Evolutionary conservation across 148 eudicot species (phyloP).

Genomic region (Rhododendron vialii): DNA sequence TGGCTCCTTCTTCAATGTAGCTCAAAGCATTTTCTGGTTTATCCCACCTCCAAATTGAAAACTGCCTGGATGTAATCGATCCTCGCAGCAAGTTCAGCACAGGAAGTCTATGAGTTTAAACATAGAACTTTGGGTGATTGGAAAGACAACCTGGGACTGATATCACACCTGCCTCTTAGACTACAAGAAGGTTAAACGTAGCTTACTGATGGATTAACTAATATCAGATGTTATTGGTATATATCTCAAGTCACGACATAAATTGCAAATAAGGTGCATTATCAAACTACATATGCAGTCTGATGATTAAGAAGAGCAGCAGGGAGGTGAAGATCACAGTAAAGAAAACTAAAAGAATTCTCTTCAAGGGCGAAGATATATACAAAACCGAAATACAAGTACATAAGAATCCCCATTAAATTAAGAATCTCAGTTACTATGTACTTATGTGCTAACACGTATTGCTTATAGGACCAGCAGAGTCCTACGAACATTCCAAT

Average conservation of each 20-base stretch:
- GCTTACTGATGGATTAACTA: background rate
- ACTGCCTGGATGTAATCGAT: constrained; percentile 73
- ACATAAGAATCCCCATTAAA: background rate
- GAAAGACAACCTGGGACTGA: background rate
- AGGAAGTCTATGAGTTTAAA: constrained; percentile 33
- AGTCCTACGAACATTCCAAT: no score
- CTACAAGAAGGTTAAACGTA: background rate
- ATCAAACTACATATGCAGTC: background rate
- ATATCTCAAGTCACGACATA: background rate
- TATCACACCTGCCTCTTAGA: constrained; percentile 4
- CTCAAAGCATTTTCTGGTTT: constrained; percentile 63
- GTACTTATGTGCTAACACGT: no score
- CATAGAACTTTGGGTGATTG: constrained; percentile 5
- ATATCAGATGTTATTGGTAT: background rate
- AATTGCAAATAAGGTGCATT: background rate
- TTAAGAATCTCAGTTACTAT: background rate
- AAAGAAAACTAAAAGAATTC: background rate
- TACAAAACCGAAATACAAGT: background rate
- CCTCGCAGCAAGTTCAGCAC: constrained; percentile 48
- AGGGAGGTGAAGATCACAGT: background rate
- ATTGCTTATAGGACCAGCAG: background rate
- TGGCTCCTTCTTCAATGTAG: constrained; percentile 88
- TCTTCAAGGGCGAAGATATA: background rate
- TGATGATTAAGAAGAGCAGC: background rate
- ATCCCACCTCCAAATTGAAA: constrained; percentile 98